Conservation (phyloP, 192 early-diverging fungal species). For the Coemansia sp. region DNA sequence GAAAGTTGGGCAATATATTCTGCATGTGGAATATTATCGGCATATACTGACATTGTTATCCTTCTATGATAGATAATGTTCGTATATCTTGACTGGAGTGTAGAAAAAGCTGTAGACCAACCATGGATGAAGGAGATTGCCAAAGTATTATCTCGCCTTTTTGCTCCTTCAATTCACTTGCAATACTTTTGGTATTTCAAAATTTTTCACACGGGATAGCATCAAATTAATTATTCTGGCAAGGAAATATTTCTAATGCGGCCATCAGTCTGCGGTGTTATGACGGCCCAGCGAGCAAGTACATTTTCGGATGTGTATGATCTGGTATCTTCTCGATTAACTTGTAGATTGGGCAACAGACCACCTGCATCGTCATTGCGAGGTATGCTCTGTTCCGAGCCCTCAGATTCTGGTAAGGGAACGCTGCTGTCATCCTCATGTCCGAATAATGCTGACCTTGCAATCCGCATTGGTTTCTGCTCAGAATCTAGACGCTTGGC, state of each 20-base stretch:
- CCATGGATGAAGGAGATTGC: too few species aligned
- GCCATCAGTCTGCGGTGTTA: conserved; percentile 56
- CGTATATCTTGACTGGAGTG: too few species aligned
- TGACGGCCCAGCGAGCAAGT: conserved; percentile 58
- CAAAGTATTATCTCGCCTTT: too few species aligned
- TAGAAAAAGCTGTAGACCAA: too few species aligned
- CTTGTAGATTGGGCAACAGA: conserved; percentile 29
- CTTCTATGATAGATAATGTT: too few species aligned
- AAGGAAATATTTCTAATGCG: conserved; percentile 48
- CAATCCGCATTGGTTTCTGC: conserved; percentile 31
- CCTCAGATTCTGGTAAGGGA: conserved; percentile 13
- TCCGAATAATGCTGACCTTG: conserved; percentile 43
- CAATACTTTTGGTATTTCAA: too few species aligned
- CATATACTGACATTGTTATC: neutral
- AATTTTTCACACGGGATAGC: too few species aligned
- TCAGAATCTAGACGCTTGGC: conserved; percentile 26
- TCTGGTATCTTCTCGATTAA: conserved; percentile 35
- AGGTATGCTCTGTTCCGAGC: conserved; percentile 12
- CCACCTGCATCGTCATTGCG: conserved; percentile 42
- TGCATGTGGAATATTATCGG: conserved; percentile 21
- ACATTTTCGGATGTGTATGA: conserved; percentile 43
- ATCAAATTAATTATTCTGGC: too few species aligned
- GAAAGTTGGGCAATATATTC: conserved; percentile 37
- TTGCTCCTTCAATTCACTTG: too few species aligned
- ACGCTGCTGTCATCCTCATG: conserved; percentile 26